These are phyloP conservation scores for Apiospora sp. DNA, from an alignment of 2,329 filamentous ascomycete species.

Conservation along the genomic window DNA sequence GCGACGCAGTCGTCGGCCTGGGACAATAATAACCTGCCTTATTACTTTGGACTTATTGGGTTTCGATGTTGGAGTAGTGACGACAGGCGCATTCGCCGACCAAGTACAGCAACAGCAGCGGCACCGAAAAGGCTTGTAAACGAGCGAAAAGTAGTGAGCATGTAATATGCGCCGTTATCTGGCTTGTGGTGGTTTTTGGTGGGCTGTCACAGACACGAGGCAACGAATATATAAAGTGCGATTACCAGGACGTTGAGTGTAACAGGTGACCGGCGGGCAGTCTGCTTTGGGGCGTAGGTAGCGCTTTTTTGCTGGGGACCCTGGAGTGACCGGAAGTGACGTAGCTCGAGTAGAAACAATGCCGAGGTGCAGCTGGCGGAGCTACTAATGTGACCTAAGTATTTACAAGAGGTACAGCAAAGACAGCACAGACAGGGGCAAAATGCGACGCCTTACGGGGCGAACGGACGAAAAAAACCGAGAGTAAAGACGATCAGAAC, in stretches of 20 bases:
- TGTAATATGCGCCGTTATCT: neutral
- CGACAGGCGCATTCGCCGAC: neutral
- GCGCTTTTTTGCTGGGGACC: conserved; percentile 22
- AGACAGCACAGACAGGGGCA: conserved; percentile 17
- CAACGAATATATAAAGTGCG: conserved; percentile 7
- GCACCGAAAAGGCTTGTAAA: neutral
- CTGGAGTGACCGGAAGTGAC: conserved; percentile 16
- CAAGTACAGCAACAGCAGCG: neutral
- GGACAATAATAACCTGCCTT: neutral
- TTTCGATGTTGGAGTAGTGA: neutral
- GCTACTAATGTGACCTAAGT: neutral
- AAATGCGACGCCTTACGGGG: neutral
- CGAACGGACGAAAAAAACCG: conserved; percentile 6
- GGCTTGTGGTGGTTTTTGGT: neutral
- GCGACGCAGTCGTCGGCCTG: neutral
- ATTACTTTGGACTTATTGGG: neutral
- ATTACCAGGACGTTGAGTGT: conserved; percentile 10
- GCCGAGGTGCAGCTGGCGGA: conserved; percentile 21
- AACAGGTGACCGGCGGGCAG: conserved; percentile 13
- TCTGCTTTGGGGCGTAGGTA: conserved; percentile 1
- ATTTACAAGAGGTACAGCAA: neutral
- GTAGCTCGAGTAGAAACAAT: conserved; percentile 21
- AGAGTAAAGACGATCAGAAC: conserved; percentile 4
- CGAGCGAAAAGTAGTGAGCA: conserved; percentile 8
- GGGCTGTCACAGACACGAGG: conserved; percentile 12